Conservation (phyloP, 2,329 filamentous ascomycete genomes). For the Nemania sp. region DNA sequence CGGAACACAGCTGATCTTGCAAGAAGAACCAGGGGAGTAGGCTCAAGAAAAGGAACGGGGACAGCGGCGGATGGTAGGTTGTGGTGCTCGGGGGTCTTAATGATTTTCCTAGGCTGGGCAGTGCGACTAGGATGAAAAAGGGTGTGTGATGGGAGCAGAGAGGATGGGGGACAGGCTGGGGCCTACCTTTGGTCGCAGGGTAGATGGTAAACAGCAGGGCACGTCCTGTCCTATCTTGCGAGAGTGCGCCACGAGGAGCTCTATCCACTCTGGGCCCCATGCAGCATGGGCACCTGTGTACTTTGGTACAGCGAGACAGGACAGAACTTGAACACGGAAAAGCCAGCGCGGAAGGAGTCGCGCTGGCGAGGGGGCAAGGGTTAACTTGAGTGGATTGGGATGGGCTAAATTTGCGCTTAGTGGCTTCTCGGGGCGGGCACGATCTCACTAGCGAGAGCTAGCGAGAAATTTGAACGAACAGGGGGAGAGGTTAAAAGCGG, state of each 20-base stretch:
- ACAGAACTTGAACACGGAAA: slow-evolving; percentile 17
- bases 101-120: slow-evolving; percentile 38
- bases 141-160: slow-evolving; percentile 26
- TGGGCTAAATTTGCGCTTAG: slow-evolving; percentile 26
- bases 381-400: slow-evolving; percentile 4
- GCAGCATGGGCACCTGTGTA: slow-evolving; percentile 16
- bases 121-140: slow-evolving; percentile 26
- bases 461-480: slow-evolving; percentile 17
- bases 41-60: slow-evolving; percentile 42
- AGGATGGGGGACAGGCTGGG: slow-evolving; percentile 19
- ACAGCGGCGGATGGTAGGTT: slow-evolving; percentile 31
- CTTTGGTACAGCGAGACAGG: slow-evolving; percentile 16
- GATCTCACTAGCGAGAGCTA: slow-evolving; percentile 19
- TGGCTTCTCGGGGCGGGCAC: slow-evolving; percentile 14
- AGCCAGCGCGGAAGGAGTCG: slow-evolving; percentile 21
- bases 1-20: slow-evolving; percentile 44
- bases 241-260: slow-evolving; percentile 14
- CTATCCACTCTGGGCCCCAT: slow-evolving; percentile 12
- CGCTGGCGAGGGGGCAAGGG: slow-evolving; percentile 9
- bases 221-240: slow-evolving; percentile 12
- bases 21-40: slow-evolving; percentile 43
- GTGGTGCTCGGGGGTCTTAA: slow-evolving; percentile 39
- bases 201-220: slow-evolving; percentile 15
- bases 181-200: slow-evolving; percentile 11
- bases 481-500: slow-evolving; percentile 15